Base-by-base conservation (phyloP, 345 rosid species). In the Heritiera fomes region DNA sequence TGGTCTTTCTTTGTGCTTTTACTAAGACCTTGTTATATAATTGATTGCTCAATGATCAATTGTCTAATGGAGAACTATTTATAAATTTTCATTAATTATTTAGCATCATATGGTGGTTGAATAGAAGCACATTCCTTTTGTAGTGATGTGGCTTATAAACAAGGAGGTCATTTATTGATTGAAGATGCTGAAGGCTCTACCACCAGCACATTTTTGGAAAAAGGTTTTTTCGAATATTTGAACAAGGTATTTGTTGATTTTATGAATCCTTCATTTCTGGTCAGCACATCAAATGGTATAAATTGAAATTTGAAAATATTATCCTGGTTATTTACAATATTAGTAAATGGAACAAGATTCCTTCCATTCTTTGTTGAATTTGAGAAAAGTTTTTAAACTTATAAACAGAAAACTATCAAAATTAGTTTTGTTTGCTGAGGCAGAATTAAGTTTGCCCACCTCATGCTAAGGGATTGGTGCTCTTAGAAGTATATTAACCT, bases 181-280 rank as follows among this genome's bases (percentile, higher is more conserved):
- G 90, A 89, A 87, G 95, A 93, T 87, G 70, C 91, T 80, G 73
- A 80, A 75, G 92, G 90, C 80, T 81, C 84, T 76, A 78, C 80
- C 18, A 77, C 55, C 73, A 86, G 86, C 72, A 75, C 40, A 50
- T 86, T 82, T 76, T 84, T 92, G 2, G 93, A 89, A 92, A 88
- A 86, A 75, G 97, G 97, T 34, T 93, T 93, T 83, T 84, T 91
- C 28, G 88, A 90, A 82, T 93, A 85, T 85, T 77, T 95, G 80
- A 82, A 84, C 80, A 85, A 90, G 99, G 99, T 95, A 88, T 61
- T 63, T 13, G 1, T 67, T 2, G 10, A 15, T 77, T 65, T 77
- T 53, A 53, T 52, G 46, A 34, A 53, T 17, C n/a, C 41, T 34
- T 72, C 61, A 17, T 53, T 53, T 30, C 61, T 32, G 3, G 43